Percentiles rank a stretch among this genome's conserved stretches.
These are phyloP conservation scores for Ilyonectria sp. DNA, from an alignment of 2,329 filamentous ascomycete genomes.

Conservation along the genomic window DNA sequence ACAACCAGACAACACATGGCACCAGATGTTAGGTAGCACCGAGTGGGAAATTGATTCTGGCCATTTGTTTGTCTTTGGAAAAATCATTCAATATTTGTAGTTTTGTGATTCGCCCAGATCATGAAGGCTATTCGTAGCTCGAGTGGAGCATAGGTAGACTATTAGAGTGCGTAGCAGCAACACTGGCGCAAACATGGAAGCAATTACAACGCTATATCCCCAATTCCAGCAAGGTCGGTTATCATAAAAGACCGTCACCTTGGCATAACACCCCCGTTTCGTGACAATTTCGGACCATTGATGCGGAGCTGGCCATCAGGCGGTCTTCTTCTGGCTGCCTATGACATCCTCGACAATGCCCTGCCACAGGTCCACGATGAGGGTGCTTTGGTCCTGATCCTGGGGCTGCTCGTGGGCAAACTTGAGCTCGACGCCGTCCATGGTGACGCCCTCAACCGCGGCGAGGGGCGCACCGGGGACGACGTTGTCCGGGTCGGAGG, in stretches of 20 bases:
- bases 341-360: conserved; percentile 68
- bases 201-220: conserved; percentile 45
- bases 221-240: conserved; percentile 18
- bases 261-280: conserved; percentile 16
- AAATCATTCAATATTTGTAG: conserved; percentile 31
- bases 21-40: conserved; percentile 21
- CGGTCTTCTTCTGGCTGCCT: conserved; percentile 32
- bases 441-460: conserved; percentile 70
- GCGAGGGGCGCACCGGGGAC: conserved; percentile 66
- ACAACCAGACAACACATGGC: conserved; percentile 11
- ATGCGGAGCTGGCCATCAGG: neutral
- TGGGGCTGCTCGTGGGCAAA: conserved; percentile 60
- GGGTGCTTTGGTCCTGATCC: conserved; percentile 56
- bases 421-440: conserved; percentile 71
- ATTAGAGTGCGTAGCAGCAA: conserved; percentile 30
- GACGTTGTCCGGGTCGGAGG: conserved; percentile 69
- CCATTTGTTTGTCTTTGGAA: neutral
- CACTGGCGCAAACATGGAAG: conserved; percentile 32
- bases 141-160: conserved; percentile 25
- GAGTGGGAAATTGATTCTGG: conserved; percentile 6
- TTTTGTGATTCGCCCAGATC: conserved; percentile 34
- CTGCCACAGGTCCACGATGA: conserved; percentile 70
- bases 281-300: conserved; percentile 9
- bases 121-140: conserved; percentile 32
- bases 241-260: conserved; percentile 21